These are phyloP conservation scores for Chalciporus piperatus DNA, from an alignment of 768 basidiomycete genomes.

Conservation along the genomic window DNA sequence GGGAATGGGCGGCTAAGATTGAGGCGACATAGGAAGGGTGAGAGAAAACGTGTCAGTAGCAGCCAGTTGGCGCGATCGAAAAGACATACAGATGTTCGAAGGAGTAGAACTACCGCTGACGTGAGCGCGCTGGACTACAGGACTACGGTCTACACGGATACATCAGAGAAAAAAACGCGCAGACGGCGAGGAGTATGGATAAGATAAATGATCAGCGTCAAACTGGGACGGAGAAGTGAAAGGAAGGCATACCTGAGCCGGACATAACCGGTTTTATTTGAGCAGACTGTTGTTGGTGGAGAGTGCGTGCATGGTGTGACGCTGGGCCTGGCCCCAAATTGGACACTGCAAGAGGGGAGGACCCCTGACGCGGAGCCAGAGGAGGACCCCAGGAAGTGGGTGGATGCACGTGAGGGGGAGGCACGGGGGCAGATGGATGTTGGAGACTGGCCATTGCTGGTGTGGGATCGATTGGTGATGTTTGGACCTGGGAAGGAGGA, in stretches of 20 bases:
- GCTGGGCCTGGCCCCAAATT: constrained; percentile 20
- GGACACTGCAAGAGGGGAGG: constrained; percentile 26
- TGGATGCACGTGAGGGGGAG: constrained; percentile 30
- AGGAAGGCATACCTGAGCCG: constrained; percentile 25
- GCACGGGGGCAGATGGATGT: constrained; percentile 29
- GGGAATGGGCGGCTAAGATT: constrained; percentile 26
- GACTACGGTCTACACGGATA: constrained; percentile 25
- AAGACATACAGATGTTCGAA: constrained; percentile 24
- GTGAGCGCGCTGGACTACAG: constrained; percentile 27
- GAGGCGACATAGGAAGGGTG: not conserved
- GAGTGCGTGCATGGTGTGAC: constrained; percentile 26
- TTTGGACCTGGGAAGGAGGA: constrained; percentile 32
- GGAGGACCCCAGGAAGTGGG: constrained; percentile 33
- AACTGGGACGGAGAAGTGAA: not conserved
- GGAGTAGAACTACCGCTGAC: constrained; percentile 23
- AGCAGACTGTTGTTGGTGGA: constrained; percentile 26
- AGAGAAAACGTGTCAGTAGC: constrained; percentile 6
- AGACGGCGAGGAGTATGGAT: not conserved
- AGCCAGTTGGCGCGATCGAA: not conserved
- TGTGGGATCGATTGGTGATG: constrained; percentile 24
- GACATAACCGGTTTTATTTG: constrained; percentile 34
- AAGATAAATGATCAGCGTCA: constrained; percentile 5
- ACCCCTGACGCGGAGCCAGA: constrained; percentile 28
- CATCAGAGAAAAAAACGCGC: constrained; percentile 11
- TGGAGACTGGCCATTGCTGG: constrained; percentile 34